Base-by-base conservation (phyloP, 2,329 filamentous ascomycete species). In the Fusarium sp. region DNA sequence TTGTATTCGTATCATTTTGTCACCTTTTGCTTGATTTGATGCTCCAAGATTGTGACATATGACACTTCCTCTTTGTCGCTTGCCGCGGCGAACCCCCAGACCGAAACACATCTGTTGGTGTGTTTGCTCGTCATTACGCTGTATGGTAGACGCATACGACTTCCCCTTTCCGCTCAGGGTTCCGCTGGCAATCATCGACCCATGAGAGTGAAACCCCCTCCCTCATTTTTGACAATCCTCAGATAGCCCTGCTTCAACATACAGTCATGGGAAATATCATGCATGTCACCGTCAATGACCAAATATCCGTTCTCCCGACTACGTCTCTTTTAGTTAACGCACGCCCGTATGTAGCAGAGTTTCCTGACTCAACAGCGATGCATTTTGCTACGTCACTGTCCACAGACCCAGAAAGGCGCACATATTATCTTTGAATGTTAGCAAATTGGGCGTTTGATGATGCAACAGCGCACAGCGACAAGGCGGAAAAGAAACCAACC, bases 301-400 rank as follows among this genome's bases (percentile, higher is more conserved):
- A 57, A 69, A 32, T 56, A 57, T 62, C 60, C 75, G 47, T 60
- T 65, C 68, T 70, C 54, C 75, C 75, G 67, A 66, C 49, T 42
- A 43, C 25, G 28, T 47, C 53, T 63, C 62, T 60, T 66, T 66
- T 69, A 64, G 43, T 69, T 49, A 38, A 65, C 49, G 61, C 56
- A 59, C 58, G 40, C 67, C 64, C 67, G 42, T 58, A 63, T 61
- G 57, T 44, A 60, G 64, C 56, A 70, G 66, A 71, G 44, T 67
- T 61, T 75, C 47, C 67, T 77, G 67, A 77, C 74, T 77, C 71
- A 56, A 64, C 52, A 44, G 64, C 49, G 43, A 47, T 53, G 56
- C 47, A 23, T 35, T 60, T 59, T 53, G 44, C 66, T 64, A 66
- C 58, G 59, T 75, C 67, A 75, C 49, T 56, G 46, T 50, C 32